phyloP scores from a whole-genome alignment of 352 stramenopile genomes.

The Phytopythium ostracodes region DNA sequence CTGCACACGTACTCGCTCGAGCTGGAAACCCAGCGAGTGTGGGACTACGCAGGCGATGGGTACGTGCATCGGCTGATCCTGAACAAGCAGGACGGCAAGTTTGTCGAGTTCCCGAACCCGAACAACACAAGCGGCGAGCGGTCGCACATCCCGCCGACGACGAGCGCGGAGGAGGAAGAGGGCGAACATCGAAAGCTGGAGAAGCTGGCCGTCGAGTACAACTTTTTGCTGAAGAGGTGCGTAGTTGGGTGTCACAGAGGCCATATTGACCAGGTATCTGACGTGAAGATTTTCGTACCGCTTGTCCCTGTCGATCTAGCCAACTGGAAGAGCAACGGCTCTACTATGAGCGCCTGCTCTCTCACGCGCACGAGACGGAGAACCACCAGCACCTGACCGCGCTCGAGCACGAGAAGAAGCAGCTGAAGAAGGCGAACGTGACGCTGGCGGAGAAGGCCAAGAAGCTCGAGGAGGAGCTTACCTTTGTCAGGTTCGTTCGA shows the following conservation, averaged over 20 bases:
- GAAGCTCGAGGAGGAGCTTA: slow-evolving; percentile 80
- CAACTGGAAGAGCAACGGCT: slow-evolving; percentile 95
- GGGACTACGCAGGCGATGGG: slow-evolving; percentile 93
- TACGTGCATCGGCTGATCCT: slow-evolving; percentile 86
- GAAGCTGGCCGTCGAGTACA: slow-evolving; percentile 95
- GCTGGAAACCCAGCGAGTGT: slow-evolving; percentile 94
- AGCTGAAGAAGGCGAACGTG: slow-evolving; percentile 74
- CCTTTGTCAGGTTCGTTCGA: slow-evolving; percentile 60
- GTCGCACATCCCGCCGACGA: slow-evolving; percentile 60
- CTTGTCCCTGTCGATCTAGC: slow-evolving; percentile 27
- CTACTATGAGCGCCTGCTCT: slow-evolving; percentile 87
- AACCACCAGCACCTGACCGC: slow-evolving; percentile 44
- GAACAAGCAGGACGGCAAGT: slow-evolving; percentile 92
- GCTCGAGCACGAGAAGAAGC: slow-evolving; percentile 78
- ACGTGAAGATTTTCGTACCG: not conserved
- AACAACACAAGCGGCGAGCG: slow-evolving; percentile 62
- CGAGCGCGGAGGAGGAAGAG: slow-evolving; percentile 85
- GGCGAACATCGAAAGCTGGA: slow-evolving; percentile 94
- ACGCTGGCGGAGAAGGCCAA: slow-evolving; percentile 54
- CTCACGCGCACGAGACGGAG: slow-evolving; percentile 55
- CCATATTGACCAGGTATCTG: not conserved
- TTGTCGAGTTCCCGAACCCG: slow-evolving; percentile 94
- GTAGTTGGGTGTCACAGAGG: not conserved
- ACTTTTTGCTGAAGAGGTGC: slow-evolving; percentile 93
- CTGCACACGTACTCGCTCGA: slow-evolving; percentile 95